Base-by-base conservation (phyloP, 129 eudicot genomes). In the Lonicera japonica region DNA sequence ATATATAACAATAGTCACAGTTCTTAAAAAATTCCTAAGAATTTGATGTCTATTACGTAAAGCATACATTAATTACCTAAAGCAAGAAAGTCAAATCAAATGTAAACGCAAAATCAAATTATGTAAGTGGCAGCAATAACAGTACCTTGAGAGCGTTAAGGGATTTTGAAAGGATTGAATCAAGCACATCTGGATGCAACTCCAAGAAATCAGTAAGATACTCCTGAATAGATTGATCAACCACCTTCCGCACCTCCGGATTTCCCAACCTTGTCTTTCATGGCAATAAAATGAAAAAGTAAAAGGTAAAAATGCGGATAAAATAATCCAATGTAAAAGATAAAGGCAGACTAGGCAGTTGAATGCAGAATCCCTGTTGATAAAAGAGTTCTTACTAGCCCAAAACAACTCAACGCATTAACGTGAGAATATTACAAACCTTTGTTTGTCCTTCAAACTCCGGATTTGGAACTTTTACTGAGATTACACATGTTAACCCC, bases 371-470 rank as follows among this genome's bases (percentile, higher is more conserved):
- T 29, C 38, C 15, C 18, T 60, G 64, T 8, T 25, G 57, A 24
- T 21, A 23, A 39, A 67, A 36, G 64, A 16, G 62, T 17, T 47
- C 16, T 21, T 23, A 25, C 25, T 0, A 57, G 18, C 39, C 48
- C 47, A 15, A 58, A 58, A 34, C 20, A 36, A 11, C 25, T 64
- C 21, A 58, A 57, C 56, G 12, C 51, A 46, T 11, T 36, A 60
- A 43, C 16, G 38, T 15, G 14, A 0, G 22, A 23, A 38, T 39
- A 29, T 55, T 22, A 18, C 29, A 13, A 70, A 94, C 99, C 99
- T 94, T 94, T 58, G 99, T 94, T 75, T 92, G 99, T 62, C 99
- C 99, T 85, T 88, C 99, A 83, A 94, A 94, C 69, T 94, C 99
- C 11, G 99, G 96, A 77, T 94, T 85, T 23, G 96, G 80, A 74